Conservation (phyloP, 2,329 filamentous ascomycete species). For the Colletotrichum limetticola region DNA sequence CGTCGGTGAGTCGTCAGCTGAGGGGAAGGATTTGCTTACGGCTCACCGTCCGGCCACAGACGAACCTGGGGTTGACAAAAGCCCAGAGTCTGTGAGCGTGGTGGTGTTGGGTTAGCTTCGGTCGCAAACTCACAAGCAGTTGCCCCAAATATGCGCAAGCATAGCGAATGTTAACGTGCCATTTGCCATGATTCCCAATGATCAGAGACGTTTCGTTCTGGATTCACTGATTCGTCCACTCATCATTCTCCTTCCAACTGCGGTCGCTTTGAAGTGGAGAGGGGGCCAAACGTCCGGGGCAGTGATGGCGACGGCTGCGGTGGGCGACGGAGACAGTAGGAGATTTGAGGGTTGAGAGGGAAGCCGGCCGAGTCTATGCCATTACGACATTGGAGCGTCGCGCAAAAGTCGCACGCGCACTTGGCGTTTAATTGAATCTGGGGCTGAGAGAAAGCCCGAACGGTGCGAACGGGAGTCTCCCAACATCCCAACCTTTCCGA, state of each 20-base stretch:
- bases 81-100: neutral
- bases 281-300: neutral
- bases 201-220: no score
- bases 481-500: neutral
- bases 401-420: neutral
- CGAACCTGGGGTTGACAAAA: no score
- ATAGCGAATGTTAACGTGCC: neutral
- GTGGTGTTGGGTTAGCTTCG: neutral
- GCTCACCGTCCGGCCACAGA: neutral
- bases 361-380: constrained; percentile 10
- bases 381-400: constrained; percentile 22
- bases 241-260: neutral
- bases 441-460: neutral
- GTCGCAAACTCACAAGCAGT: neutral
- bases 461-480: neutral
- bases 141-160: neutral
- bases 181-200: neutral
- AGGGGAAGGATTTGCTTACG: neutral
- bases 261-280: neutral
- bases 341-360: constrained; percentile 27
- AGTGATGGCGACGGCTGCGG: neutral
- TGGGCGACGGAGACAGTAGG: constrained; percentile 22
- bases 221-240: neutral
- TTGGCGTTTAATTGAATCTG: constrained; percentile 10
- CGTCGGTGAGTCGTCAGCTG: constrained; percentile 5